Evolutionary conservation across 2,329 filamentous ascomycete species (phyloP).

Genomic region (Blastomyces parvus): DNA sequence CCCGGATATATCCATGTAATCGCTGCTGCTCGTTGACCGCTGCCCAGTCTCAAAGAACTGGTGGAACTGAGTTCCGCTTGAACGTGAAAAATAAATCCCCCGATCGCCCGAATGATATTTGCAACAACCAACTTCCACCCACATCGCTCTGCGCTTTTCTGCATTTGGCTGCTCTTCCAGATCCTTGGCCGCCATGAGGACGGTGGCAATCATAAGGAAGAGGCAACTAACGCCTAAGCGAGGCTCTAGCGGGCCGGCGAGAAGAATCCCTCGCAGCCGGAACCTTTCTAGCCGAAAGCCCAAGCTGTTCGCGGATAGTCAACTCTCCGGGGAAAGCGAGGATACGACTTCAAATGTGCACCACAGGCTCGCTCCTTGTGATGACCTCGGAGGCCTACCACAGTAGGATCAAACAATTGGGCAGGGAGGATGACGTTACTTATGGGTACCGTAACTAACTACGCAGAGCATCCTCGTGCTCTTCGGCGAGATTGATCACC

Average conservation of each 20-base stretch:
- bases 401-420: background rate
- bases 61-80: background rate
- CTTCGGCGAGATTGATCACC: background rate
- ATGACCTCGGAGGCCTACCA: background rate
- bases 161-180: background rate
- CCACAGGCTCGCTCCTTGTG: too few relatives aligned
- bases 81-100: background rate
- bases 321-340: too few relatives aligned
- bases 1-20: background rate
- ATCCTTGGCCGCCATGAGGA: background rate
- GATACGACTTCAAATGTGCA: too few relatives aligned
- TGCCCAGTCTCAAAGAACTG: background rate
- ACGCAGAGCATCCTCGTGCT: background rate
- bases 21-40: background rate
- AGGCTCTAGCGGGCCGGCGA: background rate
- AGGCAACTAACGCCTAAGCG: background rate
- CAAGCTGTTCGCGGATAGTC: too few relatives aligned
- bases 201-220: background rate
- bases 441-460: background rate
- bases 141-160: background rate
- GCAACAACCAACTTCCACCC: background rate
- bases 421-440: background rate
- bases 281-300: background rate
- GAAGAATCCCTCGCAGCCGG: background rate
- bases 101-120: background rate